A percentile compares a stretch with the other conserved stretches of the same genome.
Conservation (phyloP, 2,329 filamentous ascomycete species). For the Arthrocladium fulminans region DNA sequence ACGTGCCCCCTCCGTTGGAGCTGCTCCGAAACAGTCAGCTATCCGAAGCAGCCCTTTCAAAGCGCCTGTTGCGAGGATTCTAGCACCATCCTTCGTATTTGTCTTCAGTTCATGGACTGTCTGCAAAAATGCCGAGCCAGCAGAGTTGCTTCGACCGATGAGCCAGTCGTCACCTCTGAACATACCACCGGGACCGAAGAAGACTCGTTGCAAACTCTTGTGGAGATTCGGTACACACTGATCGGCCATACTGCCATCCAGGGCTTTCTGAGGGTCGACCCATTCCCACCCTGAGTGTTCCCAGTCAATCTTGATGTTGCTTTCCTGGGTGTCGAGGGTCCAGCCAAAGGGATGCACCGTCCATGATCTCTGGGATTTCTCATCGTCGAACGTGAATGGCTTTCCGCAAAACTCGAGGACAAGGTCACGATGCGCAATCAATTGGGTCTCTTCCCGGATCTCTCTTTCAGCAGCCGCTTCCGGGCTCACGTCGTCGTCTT, state of each 20-base stretch:
- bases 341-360: conserved; percentile 55
- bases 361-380: conserved; percentile 49
- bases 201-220: conserved; percentile 51
- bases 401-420: conserved; percentile 50
- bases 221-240: conserved; percentile 50
- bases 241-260: conserved; percentile 29
- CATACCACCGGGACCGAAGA: conserved; percentile 43
- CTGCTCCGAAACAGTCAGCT: conserved; percentile 28
- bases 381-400: conserved; percentile 49
- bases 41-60: conserved; percentile 44
- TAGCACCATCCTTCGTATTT: conserved; percentile 53
- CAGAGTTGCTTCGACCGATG: conserved; percentile 22
- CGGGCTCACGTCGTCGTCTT: conserved; percentile 44
- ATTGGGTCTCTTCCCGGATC: conserved; percentile 52
- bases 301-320: conserved; percentile 46
- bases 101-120: conserved; percentile 44
- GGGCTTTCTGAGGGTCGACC: conserved; percentile 45
- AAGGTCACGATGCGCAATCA: conserved; percentile 39
- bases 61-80: conserved; percentile 48
- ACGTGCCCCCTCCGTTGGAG: conserved; percentile 16
- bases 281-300: conserved; percentile 54
- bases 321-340: conserved; percentile 13
- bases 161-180: conserved; percentile 7
- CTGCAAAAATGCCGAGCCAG: conserved; percentile 38
- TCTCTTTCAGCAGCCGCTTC: conserved; percentile 54